Evolutionary conservation across 1,139 yeast species (phyloP), one percentile per base, ranked within the genome.

Genomic region (Yamadazyma aaseri): DNA sequence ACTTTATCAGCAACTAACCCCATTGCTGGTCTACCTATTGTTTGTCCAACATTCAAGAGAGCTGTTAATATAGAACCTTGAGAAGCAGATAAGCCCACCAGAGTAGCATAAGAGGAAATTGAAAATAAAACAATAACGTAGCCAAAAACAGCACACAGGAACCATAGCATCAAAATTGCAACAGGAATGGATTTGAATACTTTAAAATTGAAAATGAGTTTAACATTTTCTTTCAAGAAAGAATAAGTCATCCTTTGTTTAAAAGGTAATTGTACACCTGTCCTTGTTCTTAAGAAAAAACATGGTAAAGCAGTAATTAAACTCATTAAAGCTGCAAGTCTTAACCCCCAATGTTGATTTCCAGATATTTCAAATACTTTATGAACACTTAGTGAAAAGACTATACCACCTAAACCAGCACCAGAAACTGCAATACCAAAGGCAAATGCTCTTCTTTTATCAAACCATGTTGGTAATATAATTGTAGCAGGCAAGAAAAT

Each of bases 11-110:
- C 80, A 5, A 71, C 25, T 4, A 63, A 39, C 0, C 94, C 92
- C 53, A 81, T 63, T 2, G 58, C 24, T 1, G 90, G 90, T 45
- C 92, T 65, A 0, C 92, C 92, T 10, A 83, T 43, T 3, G 70
- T 58, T 54, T 82, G 89, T 2, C 81, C 81, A 3, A 76, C 79
- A 51, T 79, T 80, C 46, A 82, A 60, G 6, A 80, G 54, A 0
- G 87, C 81, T 3, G 86, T 79, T 18, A 81, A 57, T 14, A 64
- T 58, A 4, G 87, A 71, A 4, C 81, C 86, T 45, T 82, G 80
- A 14, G 65, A 51, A 18, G 68, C 55, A 6, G 76, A 47, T 26
- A 82, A 56, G 0, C 89, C 89, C 21, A 79, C 65, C 16, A 81
- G 65, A 1, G 76, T 64, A 12, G 82, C 82, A 51, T 76, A 82